Conservation (phyloP, 2,329 filamentous ascomycete genomes). For the Westerdykella aurantiaca region DNA sequence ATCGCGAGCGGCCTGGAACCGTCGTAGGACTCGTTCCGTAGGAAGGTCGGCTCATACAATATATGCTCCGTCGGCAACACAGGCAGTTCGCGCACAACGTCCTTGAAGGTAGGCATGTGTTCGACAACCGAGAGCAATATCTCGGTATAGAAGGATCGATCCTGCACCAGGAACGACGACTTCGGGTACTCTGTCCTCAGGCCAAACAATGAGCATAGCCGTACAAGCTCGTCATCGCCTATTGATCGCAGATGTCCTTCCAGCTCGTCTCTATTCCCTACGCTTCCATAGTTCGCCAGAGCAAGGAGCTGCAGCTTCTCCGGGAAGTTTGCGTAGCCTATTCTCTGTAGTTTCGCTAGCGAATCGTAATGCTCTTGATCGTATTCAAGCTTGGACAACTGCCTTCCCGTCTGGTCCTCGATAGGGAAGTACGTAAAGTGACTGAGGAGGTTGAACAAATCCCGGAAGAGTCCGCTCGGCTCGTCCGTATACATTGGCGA, state of each 20-base stretch:
- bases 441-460: conserved; percentile 70
- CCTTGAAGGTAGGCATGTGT: conserved; percentile 74
- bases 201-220: conserved; percentile 65
- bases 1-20: conserved; percentile 82
- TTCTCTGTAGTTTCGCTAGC: conserved; percentile 73
- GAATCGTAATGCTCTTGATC: conserved; percentile 73
- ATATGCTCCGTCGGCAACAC: conserved; percentile 78
- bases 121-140: conserved; percentile 70
- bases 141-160: conserved; percentile 63
- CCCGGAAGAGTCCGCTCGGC: conserved; percentile 69
- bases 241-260: conserved; percentile 67
- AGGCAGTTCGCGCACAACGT: conserved; percentile 63
- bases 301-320: conserved; percentile 87
- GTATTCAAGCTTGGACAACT: conserved; percentile 64
- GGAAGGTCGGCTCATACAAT: conserved; percentile 71
- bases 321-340: conserved; percentile 71
- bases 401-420: conserved; percentile 80
- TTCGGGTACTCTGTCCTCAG: conserved; percentile 78
- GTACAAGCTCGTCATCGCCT: conserved; percentile 65
- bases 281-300: conserved; percentile 84
- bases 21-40: conserved; percentile 81
- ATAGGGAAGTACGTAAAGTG: conserved; percentile 88
- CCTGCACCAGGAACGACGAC: conserved; percentile 56
- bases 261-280: conserved; percentile 75
- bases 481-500: conserved; percentile 74